phyloP scores from a whole-genome alignment of 495 filamentous ascomycete genomes.

The Penicillium waksmanii region DNA sequence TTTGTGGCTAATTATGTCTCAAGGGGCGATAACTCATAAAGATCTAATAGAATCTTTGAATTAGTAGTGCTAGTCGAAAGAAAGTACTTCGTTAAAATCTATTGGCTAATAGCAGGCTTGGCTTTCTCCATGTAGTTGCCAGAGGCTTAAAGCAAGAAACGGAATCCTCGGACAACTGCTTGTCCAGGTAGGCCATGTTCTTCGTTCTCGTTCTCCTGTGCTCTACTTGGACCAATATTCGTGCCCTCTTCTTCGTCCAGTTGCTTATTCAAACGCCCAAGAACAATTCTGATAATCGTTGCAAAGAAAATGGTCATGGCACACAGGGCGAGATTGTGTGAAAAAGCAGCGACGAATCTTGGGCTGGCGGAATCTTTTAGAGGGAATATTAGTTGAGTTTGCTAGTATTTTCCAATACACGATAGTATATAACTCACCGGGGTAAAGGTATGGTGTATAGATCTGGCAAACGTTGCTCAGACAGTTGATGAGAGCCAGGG shows the following conservation, averaged over 20 bases:
- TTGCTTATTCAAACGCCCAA: conserved; percentile 35
- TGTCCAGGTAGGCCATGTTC: conserved; percentile 19
- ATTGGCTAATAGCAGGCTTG: too few relatives aligned
- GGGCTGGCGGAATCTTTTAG: conserved; percentile 23
- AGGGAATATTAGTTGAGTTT: background rate
- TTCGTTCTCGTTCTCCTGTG: conserved; percentile 12
- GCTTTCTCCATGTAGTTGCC: too few relatives aligned
- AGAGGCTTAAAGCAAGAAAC: conserved; percentile 18
- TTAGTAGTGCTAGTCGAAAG: too few relatives aligned
- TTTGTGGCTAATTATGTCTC: too few relatives aligned
- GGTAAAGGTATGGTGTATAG: conserved; percentile 23
- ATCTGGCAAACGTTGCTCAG: conserved; percentile 29
- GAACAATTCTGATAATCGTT: conserved; percentile 23
- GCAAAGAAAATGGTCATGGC: conserved; percentile 27
- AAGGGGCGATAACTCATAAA: too few relatives aligned
- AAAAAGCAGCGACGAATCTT: conserved; percentile 27
- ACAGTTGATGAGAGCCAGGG: conserved; percentile 27
- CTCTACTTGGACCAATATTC: conserved; percentile 1
- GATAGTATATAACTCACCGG: conserved; percentile 10
- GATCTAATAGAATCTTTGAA: too few relatives aligned
- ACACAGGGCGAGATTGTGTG: conserved; percentile 26
- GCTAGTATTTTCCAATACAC: too few relatives aligned
- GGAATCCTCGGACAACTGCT: conserved; percentile 18
- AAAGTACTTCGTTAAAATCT: too few relatives aligned
- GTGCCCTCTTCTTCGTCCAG: conserved; percentile 34